Conservation (phyloP, 2,329 filamentous ascomycete species). For the Trichocomaceae sp. region DNA sequence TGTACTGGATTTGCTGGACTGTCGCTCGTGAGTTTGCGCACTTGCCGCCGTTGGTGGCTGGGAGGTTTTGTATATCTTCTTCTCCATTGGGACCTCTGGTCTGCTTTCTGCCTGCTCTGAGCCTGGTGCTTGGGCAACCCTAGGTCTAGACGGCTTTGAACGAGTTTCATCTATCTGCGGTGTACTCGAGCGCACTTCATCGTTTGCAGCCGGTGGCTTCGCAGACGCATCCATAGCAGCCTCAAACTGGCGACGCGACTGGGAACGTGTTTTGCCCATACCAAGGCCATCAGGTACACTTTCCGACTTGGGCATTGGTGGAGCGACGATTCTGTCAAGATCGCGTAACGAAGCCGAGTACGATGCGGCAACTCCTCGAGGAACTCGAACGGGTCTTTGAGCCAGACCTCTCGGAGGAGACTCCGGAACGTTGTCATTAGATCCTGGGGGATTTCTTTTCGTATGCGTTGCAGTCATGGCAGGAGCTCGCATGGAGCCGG, state of each 20-base stretch:
- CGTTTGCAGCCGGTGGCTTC: slow-evolving; percentile 15
- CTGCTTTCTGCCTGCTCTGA: slow-evolving; percentile 6
- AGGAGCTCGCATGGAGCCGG: slow-evolving; percentile 20
- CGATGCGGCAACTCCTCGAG: slow-evolving; percentile 30
- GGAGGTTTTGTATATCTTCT: slow-evolving; percentile 2
- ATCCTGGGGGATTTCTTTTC: slow-evolving; percentile 7
- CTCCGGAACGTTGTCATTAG: slow-evolving; percentile 4
- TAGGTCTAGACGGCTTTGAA: not conserved
- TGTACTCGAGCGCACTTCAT: slow-evolving; percentile 19
- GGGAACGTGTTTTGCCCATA: slow-evolving; percentile 38
- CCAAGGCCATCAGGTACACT: slow-evolving; percentile 28
- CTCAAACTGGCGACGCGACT: slow-evolving; percentile 32
- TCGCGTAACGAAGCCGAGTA: slow-evolving; percentile 30
- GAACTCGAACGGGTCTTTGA: slow-evolving; percentile 34
- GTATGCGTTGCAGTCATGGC: slow-evolving; percentile 7
- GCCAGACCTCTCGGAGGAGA: slow-evolving; percentile 28
- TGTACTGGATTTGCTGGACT: slow-evolving; percentile 26
- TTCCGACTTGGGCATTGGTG: slow-evolving; percentile 26
- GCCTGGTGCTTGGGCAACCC: slow-evolving; percentile 6
- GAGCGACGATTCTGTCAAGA: slow-evolving; percentile 21
- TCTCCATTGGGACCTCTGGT: slow-evolving; percentile 10
- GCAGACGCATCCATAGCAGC: slow-evolving; percentile 19
- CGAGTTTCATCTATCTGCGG: slow-evolving; percentile 5
- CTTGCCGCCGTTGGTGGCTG: not conserved
- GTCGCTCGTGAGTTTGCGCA: slow-evolving; percentile 2